phyloP scores from a whole-genome alignment of 345 rosid species.

The Turritis glabra region DNA sequence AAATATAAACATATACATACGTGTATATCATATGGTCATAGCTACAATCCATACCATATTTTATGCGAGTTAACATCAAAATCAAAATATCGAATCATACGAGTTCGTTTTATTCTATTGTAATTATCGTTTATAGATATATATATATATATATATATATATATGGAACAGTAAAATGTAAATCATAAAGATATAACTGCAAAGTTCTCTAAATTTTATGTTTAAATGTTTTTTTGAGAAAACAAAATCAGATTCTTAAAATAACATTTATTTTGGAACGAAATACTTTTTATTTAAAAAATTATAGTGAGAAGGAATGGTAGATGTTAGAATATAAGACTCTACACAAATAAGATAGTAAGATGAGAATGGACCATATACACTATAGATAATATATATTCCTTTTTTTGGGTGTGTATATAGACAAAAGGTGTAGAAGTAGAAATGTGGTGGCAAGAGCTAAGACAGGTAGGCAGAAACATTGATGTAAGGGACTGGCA shows the following conservation, averaged over 20 bases:
- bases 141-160: too few relatives aligned
- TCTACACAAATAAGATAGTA: background rate
- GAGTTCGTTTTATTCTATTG: background rate
- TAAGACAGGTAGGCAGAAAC: conserved; percentile 35
- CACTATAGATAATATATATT: background rate
- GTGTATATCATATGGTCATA: background rate
- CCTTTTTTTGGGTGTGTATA: background rate
- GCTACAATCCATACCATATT: background rate
- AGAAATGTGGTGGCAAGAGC: conserved; percentile 41
- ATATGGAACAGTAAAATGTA: too few relatives aligned
- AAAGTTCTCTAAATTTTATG: too few relatives aligned
- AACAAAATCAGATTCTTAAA: too few relatives aligned
- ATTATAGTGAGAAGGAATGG: background rate
- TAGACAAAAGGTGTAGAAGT: conserved; percentile 30
- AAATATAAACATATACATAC: conserved; percentile 20
- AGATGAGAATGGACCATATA: conserved; percentile 22
- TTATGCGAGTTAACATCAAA: background rate
- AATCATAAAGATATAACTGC: too few relatives aligned
- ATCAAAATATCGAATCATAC: background rate
- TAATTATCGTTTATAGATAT: background rate
- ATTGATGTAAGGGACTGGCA: conserved; percentile 34
- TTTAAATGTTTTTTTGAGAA: too few relatives aligned
- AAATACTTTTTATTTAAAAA: background rate
- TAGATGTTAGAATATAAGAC: background rate
- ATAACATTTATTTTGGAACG: background rate